Evolutionary conservation across 208 protist species (phyloP), one percentile per base, ranked within the genome.

Genomic region (Trypanosoma melophagium): DNA sequence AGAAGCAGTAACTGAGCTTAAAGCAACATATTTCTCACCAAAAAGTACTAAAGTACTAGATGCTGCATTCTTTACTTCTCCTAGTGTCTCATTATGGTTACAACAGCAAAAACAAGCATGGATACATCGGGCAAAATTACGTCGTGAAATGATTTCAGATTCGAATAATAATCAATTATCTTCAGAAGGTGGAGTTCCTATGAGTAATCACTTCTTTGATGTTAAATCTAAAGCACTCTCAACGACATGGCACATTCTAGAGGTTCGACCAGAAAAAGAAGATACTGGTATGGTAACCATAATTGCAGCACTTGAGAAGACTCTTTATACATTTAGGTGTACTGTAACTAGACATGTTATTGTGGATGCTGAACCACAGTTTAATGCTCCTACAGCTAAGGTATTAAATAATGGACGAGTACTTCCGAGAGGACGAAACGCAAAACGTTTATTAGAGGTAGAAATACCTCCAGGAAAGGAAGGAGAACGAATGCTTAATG

Each of bases 151-250:
- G 56, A 69, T 67, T 21, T 44, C 75, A 10, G 72, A 70, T 28
- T 71, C 62, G 16, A 55, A 61, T 45, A 68, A 54, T n/a, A 1
- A 17, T 21, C 28, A 35, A 35, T 35, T 35, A 35, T 35, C 28
- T 35, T 1, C 3, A 35, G 28, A 35, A 7, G 28, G 28, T 35
- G 28, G 28, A 5, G 28, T 35, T 35, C 41, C 38, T 17, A 41
- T 83, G 38, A 79, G 75, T 64, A 80, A 71, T 49, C 86, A 88
- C 66, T 90, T 94, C 66, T 90, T 96, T 60, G 89, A 96, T 66
- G 44, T 92, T 17, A 92, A 86, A 55, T 83, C 85, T 8, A 82
- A 84, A 47, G 88, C 91, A 19, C 66, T 96, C 40, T 71, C 87
- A 4, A 57, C 75, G 0, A 74, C 70, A 22, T 96, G 91, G 89